Conservation (phyloP, 805 yeast genomes). For the Barnettozyma californica region DNA sequence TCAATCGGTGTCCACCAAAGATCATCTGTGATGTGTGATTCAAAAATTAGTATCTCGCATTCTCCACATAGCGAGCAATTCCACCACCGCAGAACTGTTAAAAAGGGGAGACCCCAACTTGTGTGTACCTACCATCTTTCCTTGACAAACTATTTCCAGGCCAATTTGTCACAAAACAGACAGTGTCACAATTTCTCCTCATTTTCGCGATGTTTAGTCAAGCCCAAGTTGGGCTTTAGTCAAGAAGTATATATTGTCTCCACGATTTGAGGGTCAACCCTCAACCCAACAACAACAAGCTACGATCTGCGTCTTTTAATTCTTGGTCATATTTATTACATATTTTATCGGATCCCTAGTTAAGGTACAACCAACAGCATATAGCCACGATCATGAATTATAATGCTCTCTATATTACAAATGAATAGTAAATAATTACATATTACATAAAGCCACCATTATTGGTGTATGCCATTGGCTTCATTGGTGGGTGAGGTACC, state of each 20-base stretch:
- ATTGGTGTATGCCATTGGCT: conserved; percentile 88
- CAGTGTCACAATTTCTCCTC: background rate
- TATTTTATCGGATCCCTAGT: background rate
- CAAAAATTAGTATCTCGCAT: background rate
- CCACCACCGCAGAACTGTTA: no score
- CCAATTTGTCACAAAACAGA: background rate
- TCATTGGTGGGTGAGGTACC: conserved; percentile 83
- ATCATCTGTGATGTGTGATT: background rate
- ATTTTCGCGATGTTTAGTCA: background rate
- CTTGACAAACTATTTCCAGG: background rate
- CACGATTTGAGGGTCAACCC: background rate
- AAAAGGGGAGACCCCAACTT: no score
- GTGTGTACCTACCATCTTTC: no score
- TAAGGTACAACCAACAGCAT: background rate
- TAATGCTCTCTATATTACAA: background rate
- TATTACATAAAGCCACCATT: conserved; percentile 17
- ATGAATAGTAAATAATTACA: no score
- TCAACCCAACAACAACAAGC: background rate
- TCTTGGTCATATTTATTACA: background rate
- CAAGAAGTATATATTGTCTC: background rate
- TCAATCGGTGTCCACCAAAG: background rate
- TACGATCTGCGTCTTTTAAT: background rate
- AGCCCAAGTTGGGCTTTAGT: background rate
- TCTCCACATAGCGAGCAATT: background rate
- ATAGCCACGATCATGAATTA: background rate